These are phyloP conservation scores for Penicillium sp. DNA, from an alignment of 2,329 filamentous ascomycete genomes.

Conservation along the genomic window DNA sequence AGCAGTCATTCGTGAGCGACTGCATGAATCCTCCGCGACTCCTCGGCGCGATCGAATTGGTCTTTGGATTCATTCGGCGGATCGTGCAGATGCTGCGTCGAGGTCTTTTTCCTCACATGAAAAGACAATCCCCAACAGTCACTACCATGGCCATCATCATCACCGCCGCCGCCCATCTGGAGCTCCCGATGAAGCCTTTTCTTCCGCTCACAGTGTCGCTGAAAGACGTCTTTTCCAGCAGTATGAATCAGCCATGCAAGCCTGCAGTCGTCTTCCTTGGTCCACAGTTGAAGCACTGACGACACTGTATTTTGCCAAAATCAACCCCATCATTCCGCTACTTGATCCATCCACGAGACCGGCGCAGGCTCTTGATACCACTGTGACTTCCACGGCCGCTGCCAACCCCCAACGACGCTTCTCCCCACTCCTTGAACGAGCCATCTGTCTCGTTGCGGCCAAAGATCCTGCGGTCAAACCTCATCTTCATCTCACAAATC, in stretches of 20 bases:
- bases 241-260: slow-evolving; percentile 21
- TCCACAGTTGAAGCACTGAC: slow-evolving; percentile 29
- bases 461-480: slow-evolving; percentile 30
- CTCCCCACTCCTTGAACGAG: slow-evolving; percentile 35
- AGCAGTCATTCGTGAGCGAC: slow-evolving; percentile 32
- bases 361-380: too few relatives aligned
- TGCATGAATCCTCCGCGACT: slow-evolving; percentile 20
- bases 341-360: slow-evolving; percentile 21
- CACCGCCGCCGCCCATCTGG: too few relatives aligned
- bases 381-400: too few relatives aligned
- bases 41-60: slow-evolving; percentile 27
- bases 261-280: slow-evolving; percentile 28
- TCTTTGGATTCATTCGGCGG: slow-evolving; percentile 28
- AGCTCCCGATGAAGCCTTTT: too few relatives aligned
- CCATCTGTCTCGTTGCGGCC: slow-evolving; percentile 38
- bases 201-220: too few relatives aligned
- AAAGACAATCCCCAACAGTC: background rate
- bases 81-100: slow-evolving; percentile 6
- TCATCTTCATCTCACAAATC: slow-evolving; percentile 24
- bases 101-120: slow-evolving; percentile 1
- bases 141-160: too few relatives aligned
- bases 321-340: slow-evolving; percentile 36
- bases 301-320: slow-evolving; percentile 32
- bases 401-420: background rate
- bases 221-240: slow-evolving; percentile 15